These are phyloP conservation scores for Aphanoascus verrucosus DNA, from an alignment of 2,329 filamentous ascomycete genomes.

Conservation along the genomic window DNA sequence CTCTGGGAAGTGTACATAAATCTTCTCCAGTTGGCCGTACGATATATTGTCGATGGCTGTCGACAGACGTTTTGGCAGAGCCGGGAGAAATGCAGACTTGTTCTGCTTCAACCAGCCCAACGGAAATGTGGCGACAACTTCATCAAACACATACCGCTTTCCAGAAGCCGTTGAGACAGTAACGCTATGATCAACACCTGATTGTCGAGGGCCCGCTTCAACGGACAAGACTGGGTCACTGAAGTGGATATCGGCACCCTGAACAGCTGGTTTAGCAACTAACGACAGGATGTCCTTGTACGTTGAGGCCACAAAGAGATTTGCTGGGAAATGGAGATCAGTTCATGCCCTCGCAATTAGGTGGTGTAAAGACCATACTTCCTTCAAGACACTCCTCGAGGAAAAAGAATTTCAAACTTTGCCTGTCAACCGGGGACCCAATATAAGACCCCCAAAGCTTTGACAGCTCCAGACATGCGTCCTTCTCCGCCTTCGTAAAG, in stretches of 20 bases:
- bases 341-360: not conserved
- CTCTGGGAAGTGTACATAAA: slow-evolving; percentile 57
- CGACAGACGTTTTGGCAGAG: slow-evolving; percentile 33
- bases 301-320: slow-evolving; percentile 52
- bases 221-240: slow-evolving; percentile 36
- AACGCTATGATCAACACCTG: slow-evolving; percentile 31
- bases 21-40: slow-evolving; percentile 39
- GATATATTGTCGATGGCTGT: slow-evolving; percentile 40
- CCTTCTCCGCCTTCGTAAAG: slow-evolving; percentile 34
- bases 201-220: slow-evolving; percentile 21
- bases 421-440: slow-evolving; percentile 47
- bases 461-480: slow-evolving; percentile 43
- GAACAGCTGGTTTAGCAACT: slow-evolving; percentile 40
- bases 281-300: slow-evolving; percentile 48
- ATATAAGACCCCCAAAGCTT: slow-evolving; percentile 56
- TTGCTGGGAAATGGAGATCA: slow-evolving; percentile 35
- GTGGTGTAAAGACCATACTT: slow-evolving; percentile 26
- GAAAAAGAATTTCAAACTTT: slow-evolving; percentile 55
- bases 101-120: slow-evolving; percentile 46
- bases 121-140: slow-evolving; percentile 44
- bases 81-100: slow-evolving; percentile 35
- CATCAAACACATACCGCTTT: slow-evolving; percentile 36
- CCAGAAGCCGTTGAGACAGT: slow-evolving; percentile 33
- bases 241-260: slow-evolving; percentile 41
- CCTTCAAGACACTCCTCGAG: slow-evolving; percentile 57